Evolutionary conservation across 192 early-diverging fungal genomes (phyloP).

Genomic region (Coemansia sp.): DNA sequence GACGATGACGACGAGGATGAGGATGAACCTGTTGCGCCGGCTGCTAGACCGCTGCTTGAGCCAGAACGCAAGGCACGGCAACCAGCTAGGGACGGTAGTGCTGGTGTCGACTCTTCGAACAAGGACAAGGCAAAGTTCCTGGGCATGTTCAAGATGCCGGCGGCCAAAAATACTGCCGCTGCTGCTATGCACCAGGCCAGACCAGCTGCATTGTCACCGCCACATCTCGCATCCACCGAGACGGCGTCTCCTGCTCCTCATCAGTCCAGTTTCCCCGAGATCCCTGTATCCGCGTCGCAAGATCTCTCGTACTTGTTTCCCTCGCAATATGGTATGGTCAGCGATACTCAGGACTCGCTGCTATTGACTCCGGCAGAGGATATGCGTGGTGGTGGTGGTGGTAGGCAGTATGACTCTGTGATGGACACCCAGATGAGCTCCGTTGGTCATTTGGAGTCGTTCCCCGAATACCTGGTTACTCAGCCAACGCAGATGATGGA

Average conservation of each 20-base stretch:
- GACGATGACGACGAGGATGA: constrained; percentile 31
- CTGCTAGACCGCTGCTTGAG: background rate
- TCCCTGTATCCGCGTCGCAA: constrained; percentile 18
- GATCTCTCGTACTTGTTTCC: constrained; percentile 33
- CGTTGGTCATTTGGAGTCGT: background rate
- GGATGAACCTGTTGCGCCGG: background rate
- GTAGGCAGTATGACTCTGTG: background rate
- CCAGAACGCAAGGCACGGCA: background rate
- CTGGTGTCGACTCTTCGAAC: background rate
- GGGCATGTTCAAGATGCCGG: constrained; percentile 50
- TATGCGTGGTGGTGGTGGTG: background rate
- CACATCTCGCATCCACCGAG: no score
- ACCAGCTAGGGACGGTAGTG: background rate
- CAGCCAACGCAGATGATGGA: constrained; percentile 27
- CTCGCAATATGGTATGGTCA: constrained; percentile 11
- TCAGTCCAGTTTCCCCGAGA: background rate
- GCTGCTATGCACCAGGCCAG: background rate
- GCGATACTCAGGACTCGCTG: constrained; percentile 51
- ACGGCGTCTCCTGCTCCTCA: background rate
- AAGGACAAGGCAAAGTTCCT: constrained; percentile 38
- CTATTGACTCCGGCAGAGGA: constrained; percentile 40
- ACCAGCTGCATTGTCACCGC: no score
- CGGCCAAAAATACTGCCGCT: background rate
- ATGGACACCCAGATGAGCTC: background rate
- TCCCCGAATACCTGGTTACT: background rate